Base-by-base conservation (phyloP, 83 land plant species). In the Picea abies region DNA sequence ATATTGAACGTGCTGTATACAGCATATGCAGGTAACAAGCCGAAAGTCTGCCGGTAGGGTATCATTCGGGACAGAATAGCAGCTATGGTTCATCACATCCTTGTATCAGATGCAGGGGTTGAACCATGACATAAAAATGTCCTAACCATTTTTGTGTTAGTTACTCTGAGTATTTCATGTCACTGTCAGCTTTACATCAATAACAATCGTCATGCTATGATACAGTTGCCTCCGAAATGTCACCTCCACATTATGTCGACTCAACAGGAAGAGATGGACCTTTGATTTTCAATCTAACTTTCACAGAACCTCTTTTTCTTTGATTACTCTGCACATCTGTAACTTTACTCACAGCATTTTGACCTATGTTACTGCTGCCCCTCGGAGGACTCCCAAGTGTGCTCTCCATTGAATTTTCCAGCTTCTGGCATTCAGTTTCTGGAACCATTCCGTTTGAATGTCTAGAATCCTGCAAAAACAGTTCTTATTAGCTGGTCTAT, bases 251-350 rank as follows among this genome's bases (percentile, higher is more conserved):
- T 44, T 22, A 41, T 49, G 77, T 11, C 17, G 58, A 3, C 58
- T 47, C 56, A 73, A 73, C 77, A 73, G 77, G 77, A 73, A 73
- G 58, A 20, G 77, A 73, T 35, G 77, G 77, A 47, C 77, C 77
- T 73, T 47, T 73, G n/a, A 73, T 73, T 73, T 73, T 73, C 47
- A 73, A 23, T 47, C 77, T 73, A 73, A 73, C 22, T 73, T 73
- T 73, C 2, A 73, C 58, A 47, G 77, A 73, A n/a, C 58, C 77
- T 73, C 22, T 58, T 44, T 47, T 44, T 25, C 25, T 39, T 22
- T 73, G 58, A 44, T 22, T 39, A 12, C 7, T 73, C n/a, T 39
- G 77, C 77, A 39, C 9, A 73, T 73, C 77, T 73, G 77, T 73
- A 44, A 52, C 14, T 73, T 73, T 73, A 9, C 58, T 47, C 47